These are phyloP conservation scores for Filosporella fistucella DNA, from an alignment of 495 filamentous ascomycete genomes.

Conservation along the genomic window DNA sequence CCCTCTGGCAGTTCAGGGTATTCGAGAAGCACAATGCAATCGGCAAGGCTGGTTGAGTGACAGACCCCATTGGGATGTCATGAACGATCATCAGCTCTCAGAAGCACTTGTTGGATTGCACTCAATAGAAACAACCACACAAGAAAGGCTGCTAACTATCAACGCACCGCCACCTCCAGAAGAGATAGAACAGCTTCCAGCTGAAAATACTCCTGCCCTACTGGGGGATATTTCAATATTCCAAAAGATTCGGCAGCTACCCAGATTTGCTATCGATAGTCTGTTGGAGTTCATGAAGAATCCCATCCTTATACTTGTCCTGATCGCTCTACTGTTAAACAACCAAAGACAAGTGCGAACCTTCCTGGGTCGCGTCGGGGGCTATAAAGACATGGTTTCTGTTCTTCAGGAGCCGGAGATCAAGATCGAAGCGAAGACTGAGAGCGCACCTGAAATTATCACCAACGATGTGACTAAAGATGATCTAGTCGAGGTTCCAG, in stretches of 20 bases:
- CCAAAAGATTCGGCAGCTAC: conserved; percentile 30
- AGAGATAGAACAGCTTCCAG: conserved; percentile 1
- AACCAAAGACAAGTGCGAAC: conserved; percentile 9
- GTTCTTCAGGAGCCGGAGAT: not conserved
- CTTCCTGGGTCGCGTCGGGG: conserved; percentile 4
- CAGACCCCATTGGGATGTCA: conserved; percentile 21
- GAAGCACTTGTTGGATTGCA: conserved; percentile 44
- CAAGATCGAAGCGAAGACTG: not conserved
- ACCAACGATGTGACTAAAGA: too few species aligned
- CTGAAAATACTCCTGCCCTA: conserved; percentile 14
- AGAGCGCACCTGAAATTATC: not conserved
- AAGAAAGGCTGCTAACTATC: conserved; percentile 15
- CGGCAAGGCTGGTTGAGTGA: conserved; percentile 47
- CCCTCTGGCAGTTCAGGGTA: conserved; percentile 73
- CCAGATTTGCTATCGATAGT: conserved; percentile 30
- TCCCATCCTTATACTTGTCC: conserved; percentile 36
- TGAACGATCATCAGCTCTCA: conserved; percentile 28
- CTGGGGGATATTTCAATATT: conserved; percentile 24
- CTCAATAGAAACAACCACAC: conserved; percentile 27
- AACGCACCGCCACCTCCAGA: conserved; percentile 7
- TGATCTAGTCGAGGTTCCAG: not conserved
- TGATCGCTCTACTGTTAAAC: conserved; percentile 22
- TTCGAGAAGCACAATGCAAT: conserved; percentile 59
- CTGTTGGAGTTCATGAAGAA: conserved; percentile 41
- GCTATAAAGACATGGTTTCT: conserved; percentile 1